phyloP scores from a whole-genome alignment of 192 early-diverging fungal species.

The Linnemannia exigua region DNA sequence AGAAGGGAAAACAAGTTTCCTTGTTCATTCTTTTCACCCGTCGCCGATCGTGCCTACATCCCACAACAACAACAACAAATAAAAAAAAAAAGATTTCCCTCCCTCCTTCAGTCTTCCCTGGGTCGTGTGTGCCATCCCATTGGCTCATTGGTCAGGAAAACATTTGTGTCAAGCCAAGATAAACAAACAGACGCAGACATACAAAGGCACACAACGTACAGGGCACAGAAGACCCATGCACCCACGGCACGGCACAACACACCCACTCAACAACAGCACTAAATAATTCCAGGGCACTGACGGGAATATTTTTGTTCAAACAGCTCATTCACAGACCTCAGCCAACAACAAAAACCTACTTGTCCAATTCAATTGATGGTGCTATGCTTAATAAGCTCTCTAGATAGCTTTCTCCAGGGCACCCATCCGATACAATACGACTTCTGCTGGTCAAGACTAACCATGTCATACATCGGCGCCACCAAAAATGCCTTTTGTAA shows the following conservation, averaged over 20 bases:
- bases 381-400: no score
- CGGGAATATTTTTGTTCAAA: not conserved
- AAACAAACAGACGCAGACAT: not conserved
- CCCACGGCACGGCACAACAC: no score
- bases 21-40: not conserved
- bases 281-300: slow-evolving; percentile 1
- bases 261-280: not conserved
- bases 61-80: not conserved
- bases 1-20: not conserved
- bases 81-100: not conserved
- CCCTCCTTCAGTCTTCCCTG: not conserved
- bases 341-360: no score
- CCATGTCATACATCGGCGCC: no score
- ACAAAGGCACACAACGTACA: not conserved
- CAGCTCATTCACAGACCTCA: no score
- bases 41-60: not conserved
- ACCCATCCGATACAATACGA: no score
- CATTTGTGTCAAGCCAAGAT: not conserved
- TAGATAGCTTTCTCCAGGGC: no score
- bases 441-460: no score
- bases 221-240: not conserved
- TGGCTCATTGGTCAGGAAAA: slow-evolving; percentile 3
- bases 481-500: no score
- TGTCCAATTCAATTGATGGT: no score
- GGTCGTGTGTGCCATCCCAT: slow-evolving; percentile 2